Conservation (phyloP, 78 protist species). For the Protostelium mycophagum region DNA sequence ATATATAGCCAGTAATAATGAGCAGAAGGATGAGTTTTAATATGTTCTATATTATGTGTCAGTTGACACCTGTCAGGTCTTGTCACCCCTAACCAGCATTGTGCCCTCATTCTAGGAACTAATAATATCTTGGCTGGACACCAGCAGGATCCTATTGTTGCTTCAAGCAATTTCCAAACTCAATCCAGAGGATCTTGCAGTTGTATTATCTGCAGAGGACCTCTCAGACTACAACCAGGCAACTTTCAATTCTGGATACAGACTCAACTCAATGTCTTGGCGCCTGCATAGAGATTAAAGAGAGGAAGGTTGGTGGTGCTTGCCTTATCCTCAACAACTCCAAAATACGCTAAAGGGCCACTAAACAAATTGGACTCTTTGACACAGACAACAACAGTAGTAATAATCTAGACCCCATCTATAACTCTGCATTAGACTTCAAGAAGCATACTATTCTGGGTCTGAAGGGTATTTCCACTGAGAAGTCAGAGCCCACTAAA, state of each 20-base stretch:
- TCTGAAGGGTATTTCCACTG: neutral
- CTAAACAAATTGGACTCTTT: neutral
- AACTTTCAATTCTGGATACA: neutral
- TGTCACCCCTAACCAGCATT: neutral
- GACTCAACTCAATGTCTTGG: constrained; percentile 1
- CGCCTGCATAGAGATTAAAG: constrained; percentile 1
- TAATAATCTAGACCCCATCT: neutral
- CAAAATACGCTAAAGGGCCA: neutral
- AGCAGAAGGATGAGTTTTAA: neutral
- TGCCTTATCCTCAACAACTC: neutral
- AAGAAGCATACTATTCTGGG: constrained; percentile 1
- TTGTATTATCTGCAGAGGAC: constrained; percentile 1
- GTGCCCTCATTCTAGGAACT: neutral
- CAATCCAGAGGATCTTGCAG: neutral
- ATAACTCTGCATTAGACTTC: neutral
- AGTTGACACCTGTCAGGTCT: constrained; percentile 1
- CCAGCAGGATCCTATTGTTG: neutral
- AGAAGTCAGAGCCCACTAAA: neutral
- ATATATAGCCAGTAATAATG: neutral
- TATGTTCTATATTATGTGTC: neutral
- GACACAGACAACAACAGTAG: neutral
- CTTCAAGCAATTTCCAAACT: neutral
- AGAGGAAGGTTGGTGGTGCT: constrained; percentile 2
- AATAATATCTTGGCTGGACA: neutral
- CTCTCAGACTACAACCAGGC: constrained; percentile 3